Conservation (phyloP, 257 asterid species). For the Gynochthodes officinalis region DNA sequence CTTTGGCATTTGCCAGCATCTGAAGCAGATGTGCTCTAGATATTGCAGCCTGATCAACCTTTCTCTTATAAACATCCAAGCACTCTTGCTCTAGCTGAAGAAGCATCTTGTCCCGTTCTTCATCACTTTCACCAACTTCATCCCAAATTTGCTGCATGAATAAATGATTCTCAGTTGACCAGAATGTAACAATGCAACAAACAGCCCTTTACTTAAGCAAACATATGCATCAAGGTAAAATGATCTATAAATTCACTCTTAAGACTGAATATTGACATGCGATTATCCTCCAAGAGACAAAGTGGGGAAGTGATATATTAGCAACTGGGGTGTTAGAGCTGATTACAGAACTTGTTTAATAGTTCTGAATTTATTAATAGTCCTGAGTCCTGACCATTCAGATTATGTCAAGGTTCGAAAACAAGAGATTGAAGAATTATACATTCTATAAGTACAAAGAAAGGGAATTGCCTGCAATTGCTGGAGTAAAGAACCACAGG, state of each 20-base stretch:
- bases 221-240: not conserved
- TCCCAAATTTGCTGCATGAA: constrained; percentile 86
- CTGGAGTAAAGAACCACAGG: constrained; percentile 81
- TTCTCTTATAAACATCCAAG: constrained; percentile 87
- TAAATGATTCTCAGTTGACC: not conserved
- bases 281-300: not conserved
- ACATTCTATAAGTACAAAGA: not conserved
- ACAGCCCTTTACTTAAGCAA: not conserved
- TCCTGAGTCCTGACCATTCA: not conserved
- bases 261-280: not conserved
- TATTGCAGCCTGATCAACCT: constrained; percentile 87
- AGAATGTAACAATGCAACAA: not conserved
- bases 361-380: too few relatives aligned
- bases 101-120: constrained; percentile 82
- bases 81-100: constrained; percentile 91
- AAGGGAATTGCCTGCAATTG: constrained; percentile 64
- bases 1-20: constrained; percentile 82
- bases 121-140: constrained; percentile 90
- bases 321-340: not conserved
- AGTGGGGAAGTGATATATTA: not conserved
- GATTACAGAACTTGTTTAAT: not conserved
- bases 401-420: not conserved
- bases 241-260: not conserved
- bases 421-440: not conserved
- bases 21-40: constrained; percentile 82